Evolutionary conservation across 495 filamentous ascomycete genomes (phyloP).

Genomic region (Aspergillus carlsbadensis): DNA sequence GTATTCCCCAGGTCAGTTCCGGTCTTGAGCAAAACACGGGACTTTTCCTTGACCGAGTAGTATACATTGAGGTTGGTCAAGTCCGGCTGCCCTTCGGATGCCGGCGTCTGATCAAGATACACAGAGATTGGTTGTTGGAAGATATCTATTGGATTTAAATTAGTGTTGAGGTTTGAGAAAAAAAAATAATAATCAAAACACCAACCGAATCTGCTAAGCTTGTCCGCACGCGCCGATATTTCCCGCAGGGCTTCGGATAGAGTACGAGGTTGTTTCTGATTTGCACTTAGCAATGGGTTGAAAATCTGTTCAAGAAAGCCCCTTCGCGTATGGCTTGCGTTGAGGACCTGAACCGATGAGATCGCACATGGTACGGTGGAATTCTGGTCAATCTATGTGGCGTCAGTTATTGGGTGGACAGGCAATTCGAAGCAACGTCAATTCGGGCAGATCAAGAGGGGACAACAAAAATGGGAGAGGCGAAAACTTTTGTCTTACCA

Average conservation of each 20-base stretch:
- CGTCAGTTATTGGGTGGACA: slow-evolving; percentile 9
- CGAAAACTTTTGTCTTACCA: slow-evolving; percentile 41
- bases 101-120: slow-evolving; percentile 70
- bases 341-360: slow-evolving; percentile 75
- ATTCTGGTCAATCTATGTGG: slow-evolving; percentile 68
- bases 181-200: neutral
- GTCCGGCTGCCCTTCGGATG: slow-evolving; percentile 53
- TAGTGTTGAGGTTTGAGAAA: slow-evolving; percentile 13
- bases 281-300: slow-evolving; percentile 69
- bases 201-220: slow-evolving; percentile 78
- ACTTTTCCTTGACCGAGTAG: slow-evolving; percentile 73
- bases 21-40: slow-evolving; percentile 77
- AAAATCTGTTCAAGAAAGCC: slow-evolving; percentile 78
- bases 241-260: slow-evolving; percentile 72
- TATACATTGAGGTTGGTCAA: slow-evolving; percentile 74
- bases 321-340: slow-evolving; percentile 72
- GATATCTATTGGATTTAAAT: slow-evolving; percentile 57
- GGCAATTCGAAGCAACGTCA: too few relatives aligned
- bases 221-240: slow-evolving; percentile 64
- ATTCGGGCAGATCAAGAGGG: too few relatives aligned
- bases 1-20: slow-evolving; percentile 89
- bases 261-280: slow-evolving; percentile 66
- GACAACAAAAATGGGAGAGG: too few relatives aligned
- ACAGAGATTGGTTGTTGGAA: slow-evolving; percentile 81
- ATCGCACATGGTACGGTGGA: slow-evolving; percentile 78